phyloP scores from a whole-genome alignment of 108 stramenopile genomes.

The Skeletonema marinoi region DNA sequence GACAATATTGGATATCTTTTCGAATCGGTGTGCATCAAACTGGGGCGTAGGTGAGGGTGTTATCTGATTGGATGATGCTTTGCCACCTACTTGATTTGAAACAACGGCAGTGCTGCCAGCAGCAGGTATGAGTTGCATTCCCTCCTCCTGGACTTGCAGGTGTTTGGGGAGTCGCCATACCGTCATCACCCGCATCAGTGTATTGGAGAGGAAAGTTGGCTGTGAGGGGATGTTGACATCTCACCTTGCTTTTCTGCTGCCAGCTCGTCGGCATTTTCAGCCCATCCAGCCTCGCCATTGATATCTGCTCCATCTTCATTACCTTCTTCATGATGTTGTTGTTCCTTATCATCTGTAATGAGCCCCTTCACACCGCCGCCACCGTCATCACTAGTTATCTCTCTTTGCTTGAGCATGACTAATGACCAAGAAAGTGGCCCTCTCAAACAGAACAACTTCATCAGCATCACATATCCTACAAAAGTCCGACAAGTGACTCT shows the following conservation, averaged over 20 bases:
- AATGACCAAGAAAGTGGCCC: constrained; percentile 97
- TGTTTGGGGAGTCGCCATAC: neutral
- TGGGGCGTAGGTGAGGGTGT: constrained; percentile 60
- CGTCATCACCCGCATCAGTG: constrained; percentile 9
- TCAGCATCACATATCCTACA: constrained; percentile 95
- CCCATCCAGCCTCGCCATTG: neutral
- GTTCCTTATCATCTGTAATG: constrained; percentile 9
- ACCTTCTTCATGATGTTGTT: constrained; percentile 3
- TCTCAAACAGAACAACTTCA: constrained; percentile 98
- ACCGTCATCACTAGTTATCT: constrained; percentile 16
- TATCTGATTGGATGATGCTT: neutral
- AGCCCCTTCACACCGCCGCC: constrained; percentile 3
- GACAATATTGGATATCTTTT: constrained; percentile 99
- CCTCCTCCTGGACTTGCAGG: neutral
- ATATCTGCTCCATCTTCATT: neutral
- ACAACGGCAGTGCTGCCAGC: neutral
- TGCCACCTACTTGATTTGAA: constrained; percentile 6
- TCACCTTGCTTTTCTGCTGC: constrained; percentile 4
- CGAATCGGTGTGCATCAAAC: constrained; percentile 98
- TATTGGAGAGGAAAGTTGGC: constrained; percentile 15
- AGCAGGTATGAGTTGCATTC: constrained; percentile 7
- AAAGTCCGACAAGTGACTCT: constrained; percentile 91
- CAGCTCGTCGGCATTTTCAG: neutral
- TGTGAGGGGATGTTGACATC: constrained; percentile 39
- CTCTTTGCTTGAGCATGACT: constrained; percentile 72